Evolutionary conservation across 768 basidiomycete genomes (phyloP).

Genomic region (Suillus lakei): DNA sequence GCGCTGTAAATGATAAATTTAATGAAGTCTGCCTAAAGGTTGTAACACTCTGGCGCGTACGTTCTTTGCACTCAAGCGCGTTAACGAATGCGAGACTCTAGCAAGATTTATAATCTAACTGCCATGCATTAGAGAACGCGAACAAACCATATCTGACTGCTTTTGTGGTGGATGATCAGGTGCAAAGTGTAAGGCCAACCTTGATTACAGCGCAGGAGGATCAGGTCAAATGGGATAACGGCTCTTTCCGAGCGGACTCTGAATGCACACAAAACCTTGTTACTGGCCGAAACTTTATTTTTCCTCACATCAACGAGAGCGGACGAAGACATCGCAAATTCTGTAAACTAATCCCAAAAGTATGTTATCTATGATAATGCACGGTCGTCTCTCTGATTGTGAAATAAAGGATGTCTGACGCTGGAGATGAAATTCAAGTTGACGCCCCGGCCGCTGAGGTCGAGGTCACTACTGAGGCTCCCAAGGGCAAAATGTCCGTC

Average conservation of each 20-base stretch:
- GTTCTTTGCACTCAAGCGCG: conserved; percentile 77
- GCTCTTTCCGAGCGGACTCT: conserved; percentile 58
- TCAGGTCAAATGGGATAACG: conserved; percentile 29
- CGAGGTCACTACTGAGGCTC: conserved; percentile 86
- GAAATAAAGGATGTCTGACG: conserved; percentile 85
- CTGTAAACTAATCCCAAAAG: conserved; percentile 41
- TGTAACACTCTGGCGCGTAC: conserved; percentile 46
- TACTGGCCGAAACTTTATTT: conserved; percentile 53
- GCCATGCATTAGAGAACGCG: conserved; percentile 10
- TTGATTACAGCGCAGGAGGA: background rate
- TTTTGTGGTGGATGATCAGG: conserved; percentile 8
- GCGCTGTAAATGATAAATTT: conserved; percentile 54
- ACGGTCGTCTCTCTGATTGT: background rate
- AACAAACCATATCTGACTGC: conserved; percentile 33
- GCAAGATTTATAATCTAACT: conserved; percentile 25
- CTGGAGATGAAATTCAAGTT: conserved; percentile 92
- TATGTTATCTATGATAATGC: conserved; percentile 27
- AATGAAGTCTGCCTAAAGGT: background rate
- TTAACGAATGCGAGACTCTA: conserved; percentile 78
- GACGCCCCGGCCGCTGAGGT: conserved; percentile 68
- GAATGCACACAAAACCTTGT: conserved; percentile 41
- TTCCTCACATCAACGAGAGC: conserved; percentile 90
- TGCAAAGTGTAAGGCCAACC: background rate
- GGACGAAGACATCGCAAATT: conserved; percentile 81
- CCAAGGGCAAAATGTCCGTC: conserved; percentile 94